phyloP scores from a whole-genome alignment of 2,329 filamentous ascomycete species.

The Dactylella cylindrospora region DNA sequence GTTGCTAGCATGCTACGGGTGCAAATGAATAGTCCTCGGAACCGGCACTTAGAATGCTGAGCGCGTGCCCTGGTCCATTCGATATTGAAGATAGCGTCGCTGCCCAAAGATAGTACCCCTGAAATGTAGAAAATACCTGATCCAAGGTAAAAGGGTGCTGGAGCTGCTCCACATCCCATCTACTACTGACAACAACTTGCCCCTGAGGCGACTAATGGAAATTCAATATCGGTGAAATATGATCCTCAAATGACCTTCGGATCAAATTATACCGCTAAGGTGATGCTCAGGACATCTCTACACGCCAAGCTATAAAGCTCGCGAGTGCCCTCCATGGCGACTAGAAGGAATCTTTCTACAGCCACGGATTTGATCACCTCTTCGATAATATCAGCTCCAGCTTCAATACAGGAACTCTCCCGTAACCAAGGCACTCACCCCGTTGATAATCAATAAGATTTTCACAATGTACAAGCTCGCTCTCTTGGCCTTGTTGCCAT shows the following conservation, averaged over 20 bases:
- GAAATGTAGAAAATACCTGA: too few relatives aligned
- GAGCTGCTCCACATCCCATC: neutral
- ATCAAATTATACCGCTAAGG: conserved; percentile 13
- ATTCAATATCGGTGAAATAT: conserved; percentile 33
- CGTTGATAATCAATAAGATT: neutral
- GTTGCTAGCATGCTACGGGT: too few relatives aligned
- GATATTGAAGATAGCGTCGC: neutral
- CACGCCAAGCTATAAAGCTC: conserved; percentile 17
- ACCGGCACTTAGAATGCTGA: conserved; percentile 8
- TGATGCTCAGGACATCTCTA: neutral
- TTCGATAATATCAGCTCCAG: neutral
- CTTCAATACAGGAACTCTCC: neutral
- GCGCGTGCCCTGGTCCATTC: neutral
- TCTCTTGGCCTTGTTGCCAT: conserved; percentile 46
- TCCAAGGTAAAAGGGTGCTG: neutral
- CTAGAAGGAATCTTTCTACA: neutral
- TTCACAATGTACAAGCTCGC: conserved; percentile 38
- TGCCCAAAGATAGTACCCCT: neutral
- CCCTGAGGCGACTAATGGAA: too few relatives aligned
- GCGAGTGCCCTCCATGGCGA: neutral
- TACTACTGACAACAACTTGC: too few relatives aligned
- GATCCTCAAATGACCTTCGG: too few relatives aligned
- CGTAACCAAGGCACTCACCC: neutral
- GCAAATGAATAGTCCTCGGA: too few relatives aligned
- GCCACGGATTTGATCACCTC: neutral